Percentiles rank a stretch among this genome's conserved stretches.
phyloP scores from a whole-genome alignment of 2,329 filamentous ascomycete genomes.

The Pyrenophora graminea region DNA sequence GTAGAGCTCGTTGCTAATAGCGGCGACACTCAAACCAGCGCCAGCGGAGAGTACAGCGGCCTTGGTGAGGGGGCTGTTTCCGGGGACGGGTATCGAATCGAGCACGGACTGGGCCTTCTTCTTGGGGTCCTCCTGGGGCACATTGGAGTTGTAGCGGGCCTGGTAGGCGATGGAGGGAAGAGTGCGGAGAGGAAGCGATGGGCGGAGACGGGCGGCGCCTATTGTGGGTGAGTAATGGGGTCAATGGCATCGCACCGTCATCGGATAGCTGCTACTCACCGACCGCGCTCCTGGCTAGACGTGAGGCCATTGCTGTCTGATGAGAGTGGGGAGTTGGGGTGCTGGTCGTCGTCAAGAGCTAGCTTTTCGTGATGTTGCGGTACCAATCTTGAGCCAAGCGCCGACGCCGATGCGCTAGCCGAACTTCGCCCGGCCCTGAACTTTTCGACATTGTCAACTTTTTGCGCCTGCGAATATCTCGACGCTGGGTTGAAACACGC shows the following conservation, averaged over 20 bases:
- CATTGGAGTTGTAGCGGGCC: constrained; percentile 73
- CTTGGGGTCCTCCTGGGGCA: constrained; percentile 87
- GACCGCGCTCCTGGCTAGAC: constrained; percentile 92
- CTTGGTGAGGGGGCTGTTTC: constrained; percentile 92
- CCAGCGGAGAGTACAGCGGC: constrained; percentile 93
- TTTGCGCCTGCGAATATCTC: constrained; percentile 4
- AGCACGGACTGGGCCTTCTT: constrained; percentile 96
- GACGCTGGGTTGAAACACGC: neutral
- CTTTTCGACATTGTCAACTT: constrained; percentile 21
- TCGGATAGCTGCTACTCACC: constrained; percentile 65
- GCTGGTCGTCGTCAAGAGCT: constrained; percentile 31
- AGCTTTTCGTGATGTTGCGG: constrained; percentile 33
- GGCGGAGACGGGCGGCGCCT: constrained; percentile 90
- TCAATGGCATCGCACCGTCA: constrained; percentile 48
- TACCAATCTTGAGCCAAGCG: constrained; percentile 23
- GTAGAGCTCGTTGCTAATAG: constrained; percentile 99
- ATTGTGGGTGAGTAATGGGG: constrained; percentile 38
- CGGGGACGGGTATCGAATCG: constrained; percentile 88
- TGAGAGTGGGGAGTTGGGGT: constrained; percentile 47
- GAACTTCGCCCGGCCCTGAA: constrained; percentile 26
- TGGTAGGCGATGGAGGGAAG: constrained; percentile 74
- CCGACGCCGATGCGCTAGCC: constrained; percentile 27
- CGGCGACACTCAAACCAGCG: constrained; percentile 87
- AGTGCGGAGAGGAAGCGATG: constrained; percentile 71
- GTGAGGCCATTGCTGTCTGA: constrained; percentile 86